These are phyloP conservation scores for Fraxinus greggii DNA, from an alignment of 305 asterid genomes.

Conservation along the genomic window DNA sequence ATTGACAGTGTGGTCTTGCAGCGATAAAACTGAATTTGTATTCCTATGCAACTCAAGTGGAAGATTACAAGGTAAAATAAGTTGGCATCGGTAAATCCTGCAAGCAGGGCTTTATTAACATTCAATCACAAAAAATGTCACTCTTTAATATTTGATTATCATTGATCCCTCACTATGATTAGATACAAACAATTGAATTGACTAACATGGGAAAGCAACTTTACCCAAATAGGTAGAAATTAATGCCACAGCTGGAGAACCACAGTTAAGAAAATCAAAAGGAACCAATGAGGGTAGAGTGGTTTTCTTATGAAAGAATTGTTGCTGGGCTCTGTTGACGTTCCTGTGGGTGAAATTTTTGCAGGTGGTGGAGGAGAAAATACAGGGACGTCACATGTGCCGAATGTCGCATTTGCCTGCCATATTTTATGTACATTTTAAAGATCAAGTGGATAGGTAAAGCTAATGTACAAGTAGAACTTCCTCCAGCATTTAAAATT, in stretches of 20 bases:
- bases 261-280: slow-evolving; percentile 31
- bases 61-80: not conserved
- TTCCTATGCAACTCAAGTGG: not conserved
- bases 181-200: slow-evolving; percentile 6
- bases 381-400: slow-evolving; percentile 64
- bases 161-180: not conserved
- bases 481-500: not conserved
- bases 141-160: not conserved
- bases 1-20: not conserved
- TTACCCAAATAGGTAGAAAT: not conserved
- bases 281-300: slow-evolving; percentile 35
- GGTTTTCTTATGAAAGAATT: slow-evolving; percentile 34
- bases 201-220: not conserved
- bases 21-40: not conserved
- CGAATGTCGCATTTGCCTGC: slow-evolving; percentile 63
- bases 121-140: not conserved
- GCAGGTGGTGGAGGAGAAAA: slow-evolving; percentile 94
- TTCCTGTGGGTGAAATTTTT: slow-evolving; percentile 24
- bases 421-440: not conserved
- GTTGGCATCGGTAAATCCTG: not conserved
- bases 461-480: not conserved
- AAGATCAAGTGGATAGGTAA: not conserved
- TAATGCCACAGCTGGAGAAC: slow-evolving; percentile 34
- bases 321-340: slow-evolving; percentile 26
- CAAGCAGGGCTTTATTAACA: not conserved